phyloP scores from a whole-genome alignment of 495 filamentous ascomycete species.

The Aspergillus indologenus region DNA sequence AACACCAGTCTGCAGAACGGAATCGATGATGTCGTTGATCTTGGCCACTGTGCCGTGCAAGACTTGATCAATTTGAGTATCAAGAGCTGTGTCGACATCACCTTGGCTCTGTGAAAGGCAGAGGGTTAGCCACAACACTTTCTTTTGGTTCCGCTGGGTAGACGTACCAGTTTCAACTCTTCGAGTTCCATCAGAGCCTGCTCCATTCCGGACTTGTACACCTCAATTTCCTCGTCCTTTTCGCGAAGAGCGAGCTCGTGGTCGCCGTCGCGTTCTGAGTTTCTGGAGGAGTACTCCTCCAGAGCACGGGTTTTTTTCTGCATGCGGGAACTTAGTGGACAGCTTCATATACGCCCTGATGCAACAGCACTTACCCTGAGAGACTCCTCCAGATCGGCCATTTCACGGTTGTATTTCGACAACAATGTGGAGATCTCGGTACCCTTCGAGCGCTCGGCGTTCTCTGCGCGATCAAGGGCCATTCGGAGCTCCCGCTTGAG shows the following conservation, averaged over 20 bases:
- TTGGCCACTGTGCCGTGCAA: conserved; percentile 81
- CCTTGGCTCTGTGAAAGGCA: conserved; percentile 51
- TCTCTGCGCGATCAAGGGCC: conserved; percentile 88
- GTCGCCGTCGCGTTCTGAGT: conserved; percentile 78
- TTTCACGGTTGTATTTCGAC: conserved; percentile 92
- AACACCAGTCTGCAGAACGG: conserved; percentile 89
- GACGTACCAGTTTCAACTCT: conserved; percentile 62
- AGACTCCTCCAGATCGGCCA: conserved; percentile 92
- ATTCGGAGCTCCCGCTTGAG: conserved; percentile 93
- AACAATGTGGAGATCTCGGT: conserved; percentile 92
- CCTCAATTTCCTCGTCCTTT: conserved; percentile 96
- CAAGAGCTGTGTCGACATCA: conserved; percentile 75
- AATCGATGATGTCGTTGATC: conserved; percentile 97
- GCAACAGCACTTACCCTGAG: conserved; percentile 52
- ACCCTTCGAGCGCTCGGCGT: conserved; percentile 87
- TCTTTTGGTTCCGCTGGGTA: neutral
- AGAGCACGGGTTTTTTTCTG: conserved; percentile 79
- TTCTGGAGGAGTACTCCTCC: conserved; percentile 75
- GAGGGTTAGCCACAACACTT: conserved; percentile 4
- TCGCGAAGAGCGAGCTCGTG: conserved; percentile 79
- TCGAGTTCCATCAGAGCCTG: conserved; percentile 88
- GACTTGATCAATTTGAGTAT: conserved; percentile 86
- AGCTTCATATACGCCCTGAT: neutral
- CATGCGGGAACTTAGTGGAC: neutral
- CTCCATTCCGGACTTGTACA: conserved; percentile 96